phyloP scores from a whole-genome alignment of 2,329 filamentous ascomycete genomes.

The Celoporthe dispersa region DNA sequence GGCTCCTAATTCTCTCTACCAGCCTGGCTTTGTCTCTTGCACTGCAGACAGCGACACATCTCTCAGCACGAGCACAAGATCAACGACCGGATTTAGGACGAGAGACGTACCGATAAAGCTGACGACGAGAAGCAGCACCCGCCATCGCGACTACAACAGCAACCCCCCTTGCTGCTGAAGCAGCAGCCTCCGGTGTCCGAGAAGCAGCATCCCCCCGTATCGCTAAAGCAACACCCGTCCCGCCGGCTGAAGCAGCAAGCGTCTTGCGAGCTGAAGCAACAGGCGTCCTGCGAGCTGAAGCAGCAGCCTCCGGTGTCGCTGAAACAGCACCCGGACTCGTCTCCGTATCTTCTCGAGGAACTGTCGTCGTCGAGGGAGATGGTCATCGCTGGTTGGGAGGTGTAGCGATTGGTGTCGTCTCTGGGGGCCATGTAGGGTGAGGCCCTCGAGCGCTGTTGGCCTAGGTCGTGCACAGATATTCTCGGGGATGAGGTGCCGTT shows the following conservation, averaged over 20 bases:
- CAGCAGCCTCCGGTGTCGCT: constrained; percentile 24
- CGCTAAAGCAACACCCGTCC: constrained; percentile 20
- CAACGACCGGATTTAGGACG: no score
- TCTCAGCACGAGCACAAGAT: no score
- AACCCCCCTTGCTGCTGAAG: no score
- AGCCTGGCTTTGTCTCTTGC: no score
- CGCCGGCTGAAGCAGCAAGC: no score
- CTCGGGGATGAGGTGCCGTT: background rate
- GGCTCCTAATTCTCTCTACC: no score
- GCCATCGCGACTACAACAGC: no score
- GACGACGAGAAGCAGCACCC: no score
- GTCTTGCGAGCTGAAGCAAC: constrained; percentile 24
- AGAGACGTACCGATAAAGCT: no score
- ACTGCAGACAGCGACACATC: no score
- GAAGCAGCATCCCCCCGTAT: constrained; percentile 6
- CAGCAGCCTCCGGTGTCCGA: no score
- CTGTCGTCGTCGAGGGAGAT: background rate
- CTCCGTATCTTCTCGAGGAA: constrained; percentile 19
- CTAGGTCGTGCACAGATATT: background rate
- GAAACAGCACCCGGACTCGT: constrained; percentile 6
- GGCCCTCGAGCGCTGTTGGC: background rate
- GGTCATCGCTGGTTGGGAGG: background rate
- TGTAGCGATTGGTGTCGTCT: background rate
- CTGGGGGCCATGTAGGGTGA: background rate
- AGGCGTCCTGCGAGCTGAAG: constrained; percentile 23